Base-by-base conservation (phyloP, 768 basidiomycete genomes). In the Xerocomellus intermedius region DNA sequence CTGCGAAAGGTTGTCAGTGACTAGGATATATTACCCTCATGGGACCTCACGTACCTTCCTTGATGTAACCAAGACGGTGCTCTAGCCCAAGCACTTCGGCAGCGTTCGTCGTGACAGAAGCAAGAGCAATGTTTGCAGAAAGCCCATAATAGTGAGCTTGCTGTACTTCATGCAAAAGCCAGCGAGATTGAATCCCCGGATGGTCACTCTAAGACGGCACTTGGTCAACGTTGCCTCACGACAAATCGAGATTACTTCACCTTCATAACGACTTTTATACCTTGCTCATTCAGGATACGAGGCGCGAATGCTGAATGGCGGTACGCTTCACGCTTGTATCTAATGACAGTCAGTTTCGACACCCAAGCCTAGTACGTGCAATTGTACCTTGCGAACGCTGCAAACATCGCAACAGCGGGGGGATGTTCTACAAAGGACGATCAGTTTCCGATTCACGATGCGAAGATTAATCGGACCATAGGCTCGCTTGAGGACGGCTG, bases 81-180 rank as follows among this genome's bases (percentile, higher is more conserved):
- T 79, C 82, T 67, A 94, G 77, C 21, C 94, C 94, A 48, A 89
- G 80, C 5, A 83, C 76, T 33, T 81, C 75, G 0, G 94, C 93
- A 30, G 93, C 79, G 39, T 79, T 83, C 26, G 82, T 82, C 1
- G 84, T 95, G 10, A 95, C 85, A 24, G 90, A 82, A 3, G 85
- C 77, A 35, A 96, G 75, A 0, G 93, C 88, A 9, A 83, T 73
- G 48, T 85, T 82, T 8, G 77, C 76, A 32, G 87, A 82, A 6
- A 95, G 77, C 12, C 91, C 91, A 62, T 88, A 91, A 66, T 85
- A 87, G 64, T 87, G 83, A 1, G 87, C 89, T 69, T 90, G 89
- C 62, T 91, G 89, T 5, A 92, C 91, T 69, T 95, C 92, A 60
- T 84, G 89, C 21, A 92, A 65, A 10, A 96, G 77, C 70, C 87